These are phyloP conservation scores for Calonectria leucothoes DNA, from an alignment of 2,329 filamentous ascomycete species.

Conservation along the genomic window DNA sequence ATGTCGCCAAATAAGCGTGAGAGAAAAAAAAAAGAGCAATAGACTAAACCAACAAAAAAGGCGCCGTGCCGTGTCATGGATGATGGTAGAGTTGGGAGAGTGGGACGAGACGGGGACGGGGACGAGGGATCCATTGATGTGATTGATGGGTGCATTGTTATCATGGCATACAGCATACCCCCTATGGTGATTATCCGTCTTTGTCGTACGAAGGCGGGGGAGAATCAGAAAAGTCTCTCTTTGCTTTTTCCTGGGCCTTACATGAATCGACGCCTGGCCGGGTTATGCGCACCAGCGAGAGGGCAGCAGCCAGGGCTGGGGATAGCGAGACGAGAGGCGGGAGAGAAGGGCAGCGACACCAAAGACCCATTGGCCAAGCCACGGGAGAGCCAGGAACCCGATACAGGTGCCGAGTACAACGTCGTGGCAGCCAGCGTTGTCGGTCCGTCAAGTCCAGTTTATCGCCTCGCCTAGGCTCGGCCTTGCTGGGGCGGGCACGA, in stretches of 20 bases:
- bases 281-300: constrained; percentile 9
- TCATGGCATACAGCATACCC: constrained; percentile 4
- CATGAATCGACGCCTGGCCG: not conserved
- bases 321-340: not conserved
- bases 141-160: constrained; percentile 11
- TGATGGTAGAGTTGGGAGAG: not conserved
- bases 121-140: constrained; percentile 4
- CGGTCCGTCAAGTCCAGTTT: not conserved
- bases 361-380: not conserved
- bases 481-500: not conserved
- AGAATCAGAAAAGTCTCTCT: not conserved
- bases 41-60: constrained; percentile 2
- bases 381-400: not conserved
- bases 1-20: not conserved
- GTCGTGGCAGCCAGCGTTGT: not conserved
- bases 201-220: constrained; percentile 5
- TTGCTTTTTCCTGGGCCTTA: not conserved
- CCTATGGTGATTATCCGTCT: not conserved
- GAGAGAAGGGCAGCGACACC: not conserved
- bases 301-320: not conserved
- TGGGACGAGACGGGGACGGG: constrained; percentile 2
- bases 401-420: not conserved
- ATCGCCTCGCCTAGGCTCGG: constrained; percentile 8
- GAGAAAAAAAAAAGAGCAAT: not conserved
- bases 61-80: not conserved